Conservation (phyloP, 768 basidiomycete genomes). For the Pleurotus tuoliensis region DNA sequence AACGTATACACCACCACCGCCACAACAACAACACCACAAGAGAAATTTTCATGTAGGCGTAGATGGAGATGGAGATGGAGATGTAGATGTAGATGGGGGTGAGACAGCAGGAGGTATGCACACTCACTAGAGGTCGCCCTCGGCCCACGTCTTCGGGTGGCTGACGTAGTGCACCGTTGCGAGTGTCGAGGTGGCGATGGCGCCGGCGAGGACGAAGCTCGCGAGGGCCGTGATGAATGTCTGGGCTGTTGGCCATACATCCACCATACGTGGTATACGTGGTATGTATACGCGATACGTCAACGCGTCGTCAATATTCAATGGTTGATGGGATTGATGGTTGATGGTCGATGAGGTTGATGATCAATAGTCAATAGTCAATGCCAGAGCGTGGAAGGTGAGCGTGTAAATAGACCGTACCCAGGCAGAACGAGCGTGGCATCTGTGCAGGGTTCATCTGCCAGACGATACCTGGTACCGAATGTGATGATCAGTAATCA, state of each 20-base stretch:
- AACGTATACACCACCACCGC: constrained; percentile 4
- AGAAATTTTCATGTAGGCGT: too few species aligned
- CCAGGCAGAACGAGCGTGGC: constrained; percentile 55
- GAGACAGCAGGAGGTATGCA: not conserved
- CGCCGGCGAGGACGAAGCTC: constrained; percentile 40
- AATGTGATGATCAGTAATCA: not conserved
- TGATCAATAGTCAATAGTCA: too few species aligned
- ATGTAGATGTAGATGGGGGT: constrained; percentile 5
- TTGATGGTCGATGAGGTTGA: too few species aligned
- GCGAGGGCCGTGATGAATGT: constrained; percentile 38
- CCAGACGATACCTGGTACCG: constrained; percentile 53
- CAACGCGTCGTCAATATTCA: too few species aligned
- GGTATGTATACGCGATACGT: too few species aligned
- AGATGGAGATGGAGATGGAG: too few species aligned
- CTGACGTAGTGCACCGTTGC: constrained; percentile 36
- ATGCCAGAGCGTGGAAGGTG: not conserved
- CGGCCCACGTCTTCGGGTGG: constrained; percentile 39
- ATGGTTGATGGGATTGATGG: too few species aligned
- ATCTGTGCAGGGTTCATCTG: constrained; percentile 58
- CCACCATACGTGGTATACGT: too few species aligned
- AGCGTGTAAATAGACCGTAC: constrained; percentile 20
- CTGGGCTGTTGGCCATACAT: constrained; percentile 30
- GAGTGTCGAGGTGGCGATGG: constrained; percentile 39
- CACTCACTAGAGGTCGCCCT: constrained; percentile 24
- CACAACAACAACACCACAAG: too few species aligned